Conservation (phyloP, 495 filamentous ascomycete genomes). For the Staphylotrichum tortipilum region DNA sequence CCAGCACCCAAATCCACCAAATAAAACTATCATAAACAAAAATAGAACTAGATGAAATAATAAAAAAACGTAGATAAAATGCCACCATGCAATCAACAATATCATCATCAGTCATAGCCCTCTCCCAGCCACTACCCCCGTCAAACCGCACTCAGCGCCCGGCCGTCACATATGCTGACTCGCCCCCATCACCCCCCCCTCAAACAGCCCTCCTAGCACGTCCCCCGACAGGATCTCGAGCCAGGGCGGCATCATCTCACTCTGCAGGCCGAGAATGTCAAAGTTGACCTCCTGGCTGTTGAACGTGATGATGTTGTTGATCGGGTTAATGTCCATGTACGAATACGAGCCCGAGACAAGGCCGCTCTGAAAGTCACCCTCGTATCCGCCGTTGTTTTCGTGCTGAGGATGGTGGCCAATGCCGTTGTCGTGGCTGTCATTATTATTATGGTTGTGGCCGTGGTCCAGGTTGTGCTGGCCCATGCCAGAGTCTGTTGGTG, state of each 20-base stretch:
- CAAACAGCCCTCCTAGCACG: constrained; percentile 19
- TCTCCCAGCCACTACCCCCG: background rate
- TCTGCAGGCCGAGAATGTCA: constrained; percentile 20
- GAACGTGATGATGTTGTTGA: constrained; percentile 53
- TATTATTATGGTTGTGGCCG: constrained; percentile 4
- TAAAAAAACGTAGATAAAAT: background rate
- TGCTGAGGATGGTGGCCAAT: constrained; percentile 6
- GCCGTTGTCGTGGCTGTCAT: constrained; percentile 1
- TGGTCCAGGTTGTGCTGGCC: constrained; percentile 7
- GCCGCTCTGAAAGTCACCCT: constrained; percentile 31
- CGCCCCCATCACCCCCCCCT: constrained; percentile 8
- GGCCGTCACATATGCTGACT: background rate
- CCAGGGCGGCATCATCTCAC: constrained; percentile 28
- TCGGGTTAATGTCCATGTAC: constrained; percentile 31
- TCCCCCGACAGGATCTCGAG: constrained; percentile 22
- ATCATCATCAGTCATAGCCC: background rate
- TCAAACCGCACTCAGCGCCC: background rate
- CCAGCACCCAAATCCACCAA: too few species aligned
- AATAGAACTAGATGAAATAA: background rate
- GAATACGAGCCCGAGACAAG: constrained; percentile 33
- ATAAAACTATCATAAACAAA: background rate
- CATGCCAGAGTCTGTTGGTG: constrained; percentile 16
- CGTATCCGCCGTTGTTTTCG: constrained; percentile 17
- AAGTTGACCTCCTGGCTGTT: constrained; percentile 65
- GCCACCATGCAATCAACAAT: background rate